A percentile compares a stretch with the other conserved stretches of the same genome.
phyloP scores from a whole-genome alignment of 495 filamentous ascomycete genomes.

The Tuber calosporum region DNA sequence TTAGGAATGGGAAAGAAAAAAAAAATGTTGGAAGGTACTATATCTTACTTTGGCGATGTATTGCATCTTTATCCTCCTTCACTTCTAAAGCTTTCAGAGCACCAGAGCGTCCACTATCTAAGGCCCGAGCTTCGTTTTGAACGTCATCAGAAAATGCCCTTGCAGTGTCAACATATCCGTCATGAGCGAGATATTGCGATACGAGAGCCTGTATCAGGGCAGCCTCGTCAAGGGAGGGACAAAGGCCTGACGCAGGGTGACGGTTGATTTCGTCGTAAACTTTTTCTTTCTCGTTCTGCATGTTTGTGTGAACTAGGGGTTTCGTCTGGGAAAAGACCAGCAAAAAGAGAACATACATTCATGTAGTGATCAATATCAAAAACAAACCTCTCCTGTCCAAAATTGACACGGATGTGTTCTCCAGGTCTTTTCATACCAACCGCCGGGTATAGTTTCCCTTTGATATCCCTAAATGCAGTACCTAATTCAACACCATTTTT shows the following conservation, averaged over 20 bases:
- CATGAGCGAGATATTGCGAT: slow-evolving; percentile 60
- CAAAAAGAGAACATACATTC: slow-evolving; percentile 50
- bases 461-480: slow-evolving; percentile 74
- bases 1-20: slow-evolving; percentile 12
- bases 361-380: slow-evolving; percentile 91
- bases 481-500: slow-evolving; percentile 79
- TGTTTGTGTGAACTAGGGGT: slow-evolving; percentile 9
- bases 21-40: slow-evolving; percentile 1
- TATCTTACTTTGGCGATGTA: slow-evolving; percentile 72
- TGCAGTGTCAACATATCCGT: slow-evolving; percentile 94
- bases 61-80: slow-evolving; percentile 80
- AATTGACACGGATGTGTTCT: slow-evolving; percentile 80
- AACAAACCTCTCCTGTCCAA: slow-evolving; percentile 81
- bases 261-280: slow-evolving; percentile 52
- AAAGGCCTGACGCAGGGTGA: slow-evolving; percentile 47
- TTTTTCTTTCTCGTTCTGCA: slow-evolving; percentile 33
- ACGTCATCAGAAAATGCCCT: slow-evolving; percentile 82
- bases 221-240: slow-evolving; percentile 63
- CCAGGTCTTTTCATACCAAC: slow-evolving; percentile 89
- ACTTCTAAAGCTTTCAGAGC: slow-evolving; percentile 55
- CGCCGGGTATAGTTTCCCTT: slow-evolving; percentile 62
- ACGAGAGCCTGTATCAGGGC: slow-evolving; percentile 69
- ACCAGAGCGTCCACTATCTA: slow-evolving; percentile 25
- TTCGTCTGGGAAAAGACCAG: background rate
- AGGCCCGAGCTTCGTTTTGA: slow-evolving; percentile 57